Evolutionary conservation across 805 yeast genomes (phyloP).

Genomic region (Aciculoconidium aculeatum): DNA sequence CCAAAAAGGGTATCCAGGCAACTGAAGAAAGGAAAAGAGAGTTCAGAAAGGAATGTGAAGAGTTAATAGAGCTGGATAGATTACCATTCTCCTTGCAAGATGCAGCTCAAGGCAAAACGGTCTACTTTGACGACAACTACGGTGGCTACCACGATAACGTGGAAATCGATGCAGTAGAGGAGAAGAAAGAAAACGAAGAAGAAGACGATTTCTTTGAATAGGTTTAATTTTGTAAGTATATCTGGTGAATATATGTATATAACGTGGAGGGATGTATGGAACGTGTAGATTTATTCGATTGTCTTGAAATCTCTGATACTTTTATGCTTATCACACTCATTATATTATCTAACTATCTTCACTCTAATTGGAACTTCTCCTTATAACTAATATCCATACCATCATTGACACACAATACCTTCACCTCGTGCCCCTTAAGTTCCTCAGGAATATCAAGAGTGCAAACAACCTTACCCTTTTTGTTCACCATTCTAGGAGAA

Average conservation of each 20-base stretch:
- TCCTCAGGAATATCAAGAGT: slow-evolving; percentile 46
- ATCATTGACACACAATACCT: slow-evolving; percentile 55
- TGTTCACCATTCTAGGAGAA: slow-evolving; percentile 45
- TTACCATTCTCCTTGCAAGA: slow-evolving; percentile 50
- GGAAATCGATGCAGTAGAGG: slow-evolving; percentile 44
- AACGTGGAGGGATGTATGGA: no score
- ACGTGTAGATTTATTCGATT: no score
- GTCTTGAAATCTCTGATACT: no score
- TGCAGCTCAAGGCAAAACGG: slow-evolving; percentile 34
- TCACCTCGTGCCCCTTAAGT: slow-evolving; percentile 39
- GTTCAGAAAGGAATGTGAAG: slow-evolving; percentile 44
- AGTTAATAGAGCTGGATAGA: slow-evolving; percentile 45
- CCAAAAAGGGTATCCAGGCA: slow-evolving; percentile 34
- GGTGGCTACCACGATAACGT: slow-evolving; percentile 9
- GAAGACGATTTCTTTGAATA: slow-evolving; percentile 25
- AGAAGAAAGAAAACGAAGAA: slow-evolving; percentile 12
- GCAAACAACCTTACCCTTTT: slow-evolving; percentile 36
- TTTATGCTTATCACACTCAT: no score
- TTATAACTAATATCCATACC: slow-evolving; percentile 53
- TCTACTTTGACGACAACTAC: slow-evolving; percentile 16
- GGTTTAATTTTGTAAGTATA: no score
- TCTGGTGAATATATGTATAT: no score
- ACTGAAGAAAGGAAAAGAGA: slow-evolving; percentile 41
- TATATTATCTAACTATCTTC: no score
- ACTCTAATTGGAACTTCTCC: no score